Conservation (phyloP, 768 basidiomycete species). For the Imleria badia region DNA sequence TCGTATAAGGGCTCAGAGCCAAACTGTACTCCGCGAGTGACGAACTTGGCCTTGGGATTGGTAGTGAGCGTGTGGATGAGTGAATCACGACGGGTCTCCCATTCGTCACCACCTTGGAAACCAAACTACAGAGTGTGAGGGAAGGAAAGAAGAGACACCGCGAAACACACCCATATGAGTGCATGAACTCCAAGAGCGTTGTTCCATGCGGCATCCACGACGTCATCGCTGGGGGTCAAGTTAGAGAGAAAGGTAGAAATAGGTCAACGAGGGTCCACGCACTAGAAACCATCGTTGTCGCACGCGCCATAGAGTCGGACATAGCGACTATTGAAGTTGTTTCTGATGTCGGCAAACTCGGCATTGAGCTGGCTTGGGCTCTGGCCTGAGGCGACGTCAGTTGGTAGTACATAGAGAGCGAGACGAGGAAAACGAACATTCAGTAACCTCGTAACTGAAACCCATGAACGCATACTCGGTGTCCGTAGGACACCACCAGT, state of each 20-base stretch:
- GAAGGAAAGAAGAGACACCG: background rate
- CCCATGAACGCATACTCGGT: conserved; percentile 77
- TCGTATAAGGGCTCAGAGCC: conserved; percentile 75
- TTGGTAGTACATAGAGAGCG: background rate
- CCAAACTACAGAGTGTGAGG: conserved; percentile 32
- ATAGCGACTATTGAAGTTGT: conserved; percentile 62
- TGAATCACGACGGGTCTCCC: conserved; percentile 52
- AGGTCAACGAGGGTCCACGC: background rate
- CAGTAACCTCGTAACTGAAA: conserved; percentile 72
- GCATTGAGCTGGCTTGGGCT: conserved; percentile 45
- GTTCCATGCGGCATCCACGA: conserved; percentile 68
- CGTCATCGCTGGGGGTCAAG: conserved; percentile 43
- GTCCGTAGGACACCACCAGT: conserved; percentile 64
- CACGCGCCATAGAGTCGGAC: conserved; percentile 51
- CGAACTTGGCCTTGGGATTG: conserved; percentile 61
- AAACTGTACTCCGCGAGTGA: conserved; percentile 68
- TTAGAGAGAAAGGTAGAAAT: conserved; percentile 17
- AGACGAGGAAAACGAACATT: conserved; percentile 42
- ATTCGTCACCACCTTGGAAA: conserved; percentile 42
- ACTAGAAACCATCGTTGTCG: conserved; percentile 42
- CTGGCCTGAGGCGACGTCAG: conserved; percentile 47
- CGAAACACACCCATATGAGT: conserved; percentile 61
- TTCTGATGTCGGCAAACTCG: conserved; percentile 62
- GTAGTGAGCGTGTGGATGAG: conserved; percentile 53
- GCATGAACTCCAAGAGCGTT: conserved; percentile 69